Conservation (phyloP, 768 basidiomycete genomes). For the Hericium coralloides region DNA sequence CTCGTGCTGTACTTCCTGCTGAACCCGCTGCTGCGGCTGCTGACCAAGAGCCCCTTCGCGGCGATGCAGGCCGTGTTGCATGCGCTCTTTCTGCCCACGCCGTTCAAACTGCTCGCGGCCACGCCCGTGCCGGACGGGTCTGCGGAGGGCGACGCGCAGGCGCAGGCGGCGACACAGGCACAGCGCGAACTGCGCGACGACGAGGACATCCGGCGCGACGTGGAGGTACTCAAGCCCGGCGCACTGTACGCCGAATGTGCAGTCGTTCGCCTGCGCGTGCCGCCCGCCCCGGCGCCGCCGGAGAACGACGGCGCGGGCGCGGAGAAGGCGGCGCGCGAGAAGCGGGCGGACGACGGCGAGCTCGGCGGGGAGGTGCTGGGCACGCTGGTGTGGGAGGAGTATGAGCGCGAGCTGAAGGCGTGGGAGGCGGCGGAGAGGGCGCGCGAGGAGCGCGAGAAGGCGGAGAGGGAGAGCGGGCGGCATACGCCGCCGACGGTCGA, state of each 20-base stretch:
- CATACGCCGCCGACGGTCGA: constrained; percentile 5
- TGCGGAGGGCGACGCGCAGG: constrained; percentile 1
- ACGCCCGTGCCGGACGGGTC: constrained; percentile 5
- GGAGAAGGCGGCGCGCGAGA: constrained; percentile 22
- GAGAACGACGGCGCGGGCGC: constrained; percentile 10
- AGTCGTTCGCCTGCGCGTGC: constrained; percentile 31
- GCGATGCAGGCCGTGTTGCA: constrained; percentile 76
- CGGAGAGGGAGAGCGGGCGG: not conserved
- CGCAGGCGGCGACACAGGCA: no score
- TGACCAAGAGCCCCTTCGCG: constrained; percentile 58
- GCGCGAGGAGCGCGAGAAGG: not conserved
- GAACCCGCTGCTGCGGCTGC: constrained; percentile 56
- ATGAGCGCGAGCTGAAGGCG: constrained; percentile 53
- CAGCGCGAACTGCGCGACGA: constrained; percentile 10
- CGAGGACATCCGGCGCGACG: constrained; percentile 16
- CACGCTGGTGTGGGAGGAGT: constrained; percentile 67
- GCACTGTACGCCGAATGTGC: constrained; percentile 73
- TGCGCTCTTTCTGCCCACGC: constrained; percentile 73
- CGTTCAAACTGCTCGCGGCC: constrained; percentile 48
- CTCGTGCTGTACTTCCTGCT: constrained; percentile 52
- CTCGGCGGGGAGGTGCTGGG: constrained; percentile 64
- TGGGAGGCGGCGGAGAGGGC: constrained; percentile 39
- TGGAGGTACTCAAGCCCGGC: constrained; percentile 69
- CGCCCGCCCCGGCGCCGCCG: constrained; percentile 12
- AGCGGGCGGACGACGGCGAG: constrained; percentile 53